A percentile compares a stretch with the other conserved stretches of the same genome.
These are phyloP conservation scores for Leccinum solheimii DNA, from an alignment of 1,284 basidiomycete genomes.

Conservation along the genomic window DNA sequence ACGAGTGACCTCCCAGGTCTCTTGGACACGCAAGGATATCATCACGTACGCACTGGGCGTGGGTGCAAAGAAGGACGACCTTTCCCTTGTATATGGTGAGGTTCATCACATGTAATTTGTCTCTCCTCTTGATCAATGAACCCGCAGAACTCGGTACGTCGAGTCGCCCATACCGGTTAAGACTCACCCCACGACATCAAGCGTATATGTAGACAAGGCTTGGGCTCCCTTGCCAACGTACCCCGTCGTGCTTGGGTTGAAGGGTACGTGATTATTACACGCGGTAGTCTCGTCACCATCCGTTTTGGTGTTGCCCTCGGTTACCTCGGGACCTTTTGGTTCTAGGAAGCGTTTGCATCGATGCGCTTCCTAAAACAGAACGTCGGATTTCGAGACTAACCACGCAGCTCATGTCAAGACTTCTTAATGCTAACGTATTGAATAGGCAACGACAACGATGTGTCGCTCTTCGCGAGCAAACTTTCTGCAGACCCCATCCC, in stretches of 20 bases:
- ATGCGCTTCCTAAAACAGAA: too few relatives aligned
- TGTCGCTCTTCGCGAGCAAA: constrained; percentile 63
- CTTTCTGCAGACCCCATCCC: constrained; percentile 47
- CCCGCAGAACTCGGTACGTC: constrained; percentile 35
- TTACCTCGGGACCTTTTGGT: too few relatives aligned
- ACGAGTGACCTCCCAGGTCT: constrained; percentile 22
- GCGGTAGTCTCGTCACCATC: too few relatives aligned
- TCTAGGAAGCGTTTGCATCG: too few relatives aligned
- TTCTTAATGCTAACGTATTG: background rate
- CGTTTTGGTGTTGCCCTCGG: too few relatives aligned
- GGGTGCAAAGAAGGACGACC: constrained; percentile 33
- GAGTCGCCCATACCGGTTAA: background rate
- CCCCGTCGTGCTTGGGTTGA: constrained; percentile 53
- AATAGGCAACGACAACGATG: constrained; percentile 54
- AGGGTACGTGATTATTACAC: constrained; percentile 41
- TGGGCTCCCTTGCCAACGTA: constrained; percentile 59
- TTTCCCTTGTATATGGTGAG: constrained; percentile 35
- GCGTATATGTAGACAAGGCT: constrained; percentile 40
- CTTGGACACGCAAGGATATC: constrained; percentile 35
- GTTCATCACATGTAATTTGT: background rate
- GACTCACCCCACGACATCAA: background rate
- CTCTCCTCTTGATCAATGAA: background rate
- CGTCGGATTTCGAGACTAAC: background rate
- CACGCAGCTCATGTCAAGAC: background rate
- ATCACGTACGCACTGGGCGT: constrained; percentile 34